Evolutionary conservation across 2,329 filamentous ascomycete species (phyloP), one percentile per base, ranked within the genome.

Genomic region (Aspergillus versicolor): DNA sequence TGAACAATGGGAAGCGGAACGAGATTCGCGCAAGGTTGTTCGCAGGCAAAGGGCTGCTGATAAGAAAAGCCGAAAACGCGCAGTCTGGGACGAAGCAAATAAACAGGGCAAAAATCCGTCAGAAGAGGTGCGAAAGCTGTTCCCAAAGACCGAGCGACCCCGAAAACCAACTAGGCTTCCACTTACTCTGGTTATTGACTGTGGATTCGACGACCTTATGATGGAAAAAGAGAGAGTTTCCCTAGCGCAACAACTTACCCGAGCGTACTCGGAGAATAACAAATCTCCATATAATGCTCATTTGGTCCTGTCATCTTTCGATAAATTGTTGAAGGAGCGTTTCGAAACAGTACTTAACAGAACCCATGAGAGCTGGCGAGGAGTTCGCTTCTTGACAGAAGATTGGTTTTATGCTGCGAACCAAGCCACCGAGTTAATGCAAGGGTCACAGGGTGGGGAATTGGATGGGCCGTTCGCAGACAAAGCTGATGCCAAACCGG

Each of bases 161-260:
- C 64, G 62, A 53, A 73, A 66, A 19, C 75, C 81, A 4, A 77
- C 80, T 48, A 83, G 86, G 55, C 82, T 95, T 0, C 92, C 92
- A 2, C 78, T 97, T 21, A 85, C 90, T 0, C 79, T 99, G 63
- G 81, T 99, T 58, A 79, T 99, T 61, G 94, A 99, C 77, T 97
- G 93, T 75, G 87, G 90, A 63, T 99, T 95, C 71, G 92, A 99
- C 72, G 81, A 89, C 42, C 84, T 92, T 69, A 99, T 99, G 94
- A 82, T 82, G 50, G 89, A 93, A 38, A 88, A 89, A 65, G 94
- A 99, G 75, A 80, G 90, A 30, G 87, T 92, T 54, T 96, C 91
- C 4, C 82, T 99, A 12, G 85, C 85, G 1, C 85, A 87, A 56
- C 94, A 99, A 74, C 81, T 99, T 60, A 96, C 91, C 8, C 82